Evolutionary conservation across 192 early-diverging fungal species (phyloP).

Genomic region (Kappamyces sp.): DNA sequence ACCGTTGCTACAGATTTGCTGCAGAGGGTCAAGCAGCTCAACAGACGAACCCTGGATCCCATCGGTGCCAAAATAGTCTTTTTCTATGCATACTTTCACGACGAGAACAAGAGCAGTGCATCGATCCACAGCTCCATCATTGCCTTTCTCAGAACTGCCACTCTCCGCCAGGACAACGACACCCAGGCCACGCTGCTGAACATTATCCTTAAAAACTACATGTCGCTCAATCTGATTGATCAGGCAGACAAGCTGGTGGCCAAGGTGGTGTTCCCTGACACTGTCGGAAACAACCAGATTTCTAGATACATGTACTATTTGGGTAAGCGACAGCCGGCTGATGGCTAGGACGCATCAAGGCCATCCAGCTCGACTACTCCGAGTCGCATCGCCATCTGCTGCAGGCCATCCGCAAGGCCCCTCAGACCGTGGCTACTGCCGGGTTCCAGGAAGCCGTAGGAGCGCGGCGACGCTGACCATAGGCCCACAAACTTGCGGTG

Average conservation of each 20-base stretch:
- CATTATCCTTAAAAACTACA: conserved; percentile 83
- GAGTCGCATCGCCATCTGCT: conserved; percentile 78
- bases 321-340: conserved; percentile 26
- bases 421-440: conserved; percentile 69
- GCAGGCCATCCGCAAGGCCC: conserved; percentile 95
- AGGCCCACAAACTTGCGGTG: conserved; percentile 89
- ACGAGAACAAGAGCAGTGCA: conserved; percentile 61
- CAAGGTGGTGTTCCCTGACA: conserved; percentile 82
- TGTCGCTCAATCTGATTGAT: conserved; percentile 92
- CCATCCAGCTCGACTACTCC: conserved; percentile 97
- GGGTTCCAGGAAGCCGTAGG: conserved; percentile 92
- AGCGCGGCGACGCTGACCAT: conserved; percentile 7
- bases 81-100: conserved; percentile 89
- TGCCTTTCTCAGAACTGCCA: conserved; percentile 83
- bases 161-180: conserved; percentile 85
- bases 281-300: conserved; percentile 85
- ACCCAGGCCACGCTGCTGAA: conserved; percentile 85
- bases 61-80: conserved; percentile 87
- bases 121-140: conserved; percentile 77
- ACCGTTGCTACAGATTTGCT: conserved; percentile 62
- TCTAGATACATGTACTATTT: conserved; percentile 96
- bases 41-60: conserved; percentile 87
- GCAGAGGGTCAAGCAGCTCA: conserved; percentile 55
- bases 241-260: conserved; percentile 95
- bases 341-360: conserved; percentile 72